Evolutionary conservation across 1,139 yeast genomes (phyloP).

Genomic region (Saccharomyces hybrid): DNA sequence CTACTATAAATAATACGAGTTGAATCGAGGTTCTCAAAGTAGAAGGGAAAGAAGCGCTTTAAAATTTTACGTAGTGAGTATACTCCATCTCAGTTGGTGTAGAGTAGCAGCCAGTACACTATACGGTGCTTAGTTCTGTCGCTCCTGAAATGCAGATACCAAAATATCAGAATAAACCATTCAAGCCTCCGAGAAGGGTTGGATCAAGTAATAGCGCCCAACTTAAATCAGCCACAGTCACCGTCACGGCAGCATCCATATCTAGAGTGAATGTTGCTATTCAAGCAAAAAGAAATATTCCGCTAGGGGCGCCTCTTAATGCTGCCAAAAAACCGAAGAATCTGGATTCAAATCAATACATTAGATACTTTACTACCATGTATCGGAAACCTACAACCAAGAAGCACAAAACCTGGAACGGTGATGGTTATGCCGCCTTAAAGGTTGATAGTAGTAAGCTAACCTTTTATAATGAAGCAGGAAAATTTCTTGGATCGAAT

Average conservation of each 20-base stretch:
- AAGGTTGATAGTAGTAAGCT: slow-evolving; percentile 10
- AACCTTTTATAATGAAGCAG: slow-evolving; percentile 28
- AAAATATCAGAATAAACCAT: slow-evolving; percentile 30
- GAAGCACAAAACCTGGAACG: slow-evolving; percentile 92
- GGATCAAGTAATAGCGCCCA: slow-evolving; percentile 1
- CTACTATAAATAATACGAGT: neutral
- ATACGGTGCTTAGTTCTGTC: neutral
- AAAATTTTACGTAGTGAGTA: too few relatives aligned
- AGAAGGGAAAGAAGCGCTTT: neutral
- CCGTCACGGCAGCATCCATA: neutral
- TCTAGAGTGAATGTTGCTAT: neutral
- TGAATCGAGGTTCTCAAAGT: neutral
- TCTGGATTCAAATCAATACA: slow-evolving; percentile 12
- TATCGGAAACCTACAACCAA: slow-evolving; percentile 68
- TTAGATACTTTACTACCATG: slow-evolving; percentile 37
- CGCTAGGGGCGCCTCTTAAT: neutral
- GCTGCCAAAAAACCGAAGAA: neutral
- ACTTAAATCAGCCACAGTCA: neutral
- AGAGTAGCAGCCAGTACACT: neutral
- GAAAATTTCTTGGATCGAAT: slow-evolving; percentile 26
- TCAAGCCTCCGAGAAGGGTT: slow-evolving; percentile 29
- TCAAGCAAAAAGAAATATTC: neutral
- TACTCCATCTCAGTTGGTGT: too few relatives aligned
- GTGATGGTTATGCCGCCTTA: slow-evolving; percentile 61
- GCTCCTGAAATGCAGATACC: neutral